Evolutionary conservation across 495 filamentous ascomycete genomes (phyloP).

Genomic region (Daldinia childiae): DNA sequence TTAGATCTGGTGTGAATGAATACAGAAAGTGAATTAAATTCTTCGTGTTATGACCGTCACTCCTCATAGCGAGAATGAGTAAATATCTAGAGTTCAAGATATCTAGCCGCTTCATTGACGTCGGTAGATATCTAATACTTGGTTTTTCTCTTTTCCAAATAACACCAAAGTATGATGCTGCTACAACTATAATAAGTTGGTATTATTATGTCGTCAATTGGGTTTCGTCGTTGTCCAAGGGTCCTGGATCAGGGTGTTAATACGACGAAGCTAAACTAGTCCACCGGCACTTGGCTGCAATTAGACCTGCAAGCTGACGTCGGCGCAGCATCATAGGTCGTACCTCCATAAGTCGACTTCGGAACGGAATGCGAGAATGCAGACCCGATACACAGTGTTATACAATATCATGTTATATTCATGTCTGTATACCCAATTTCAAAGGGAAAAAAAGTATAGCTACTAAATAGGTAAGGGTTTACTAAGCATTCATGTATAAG

Average conservation of each 20-base stretch:
- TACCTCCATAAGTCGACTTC: slow-evolving; percentile 7
- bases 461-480: not conserved
- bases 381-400: slow-evolving; percentile 6
- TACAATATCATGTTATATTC: not conserved
- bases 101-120: not conserved
- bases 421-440: not conserved
- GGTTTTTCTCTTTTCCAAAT: not conserved
- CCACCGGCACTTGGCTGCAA: slow-evolving; percentile 17
- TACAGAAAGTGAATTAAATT: slow-evolving; percentile 24
- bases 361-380: slow-evolving; percentile 24
- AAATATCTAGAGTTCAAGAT: not conserved
- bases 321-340: slow-evolving; percentile 37
- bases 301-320: slow-evolving; percentile 44
- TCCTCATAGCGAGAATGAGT: not conserved
- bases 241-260: slow-evolving; percentile 15
- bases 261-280: slow-evolving; percentile 32
- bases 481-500: not conserved
- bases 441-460: not conserved
- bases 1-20: slow-evolving; percentile 34
- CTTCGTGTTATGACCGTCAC: not conserved
- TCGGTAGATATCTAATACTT: not conserved
- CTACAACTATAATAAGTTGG: not conserved
- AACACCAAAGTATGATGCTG: not conserved
- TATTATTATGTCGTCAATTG: not conserved
- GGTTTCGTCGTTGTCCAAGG: slow-evolving; percentile 17